These are phyloP conservation scores for Pseudohalonectria lignicola DNA, from an alignment of 2,329 filamentous ascomycete species.

Conservation along the genomic window DNA sequence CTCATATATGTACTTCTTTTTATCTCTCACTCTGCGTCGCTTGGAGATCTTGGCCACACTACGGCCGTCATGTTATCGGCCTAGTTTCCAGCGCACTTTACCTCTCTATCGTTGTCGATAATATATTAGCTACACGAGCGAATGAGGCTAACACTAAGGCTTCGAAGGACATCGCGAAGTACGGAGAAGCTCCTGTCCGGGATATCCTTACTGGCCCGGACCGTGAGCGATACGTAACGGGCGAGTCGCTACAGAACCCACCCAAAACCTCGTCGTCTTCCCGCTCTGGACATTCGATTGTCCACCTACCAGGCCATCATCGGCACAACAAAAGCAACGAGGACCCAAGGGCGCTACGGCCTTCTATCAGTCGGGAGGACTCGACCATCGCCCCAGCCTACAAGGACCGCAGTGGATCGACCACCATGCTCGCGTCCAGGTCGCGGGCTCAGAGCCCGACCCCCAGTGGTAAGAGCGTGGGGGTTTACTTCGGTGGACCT, in stretches of 20 bases:
- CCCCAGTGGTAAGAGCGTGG: conserved; percentile 56
- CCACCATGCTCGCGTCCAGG: conserved; percentile 30
- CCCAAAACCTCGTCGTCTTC: conserved; percentile 54
- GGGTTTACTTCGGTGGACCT: conserved; percentile 26
- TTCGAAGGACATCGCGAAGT: conserved; percentile 60
- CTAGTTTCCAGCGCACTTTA: too few relatives aligned
- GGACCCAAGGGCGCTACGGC: conserved; percentile 54
- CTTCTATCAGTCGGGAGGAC: conserved; percentile 68
- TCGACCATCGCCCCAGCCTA: conserved; percentile 39
- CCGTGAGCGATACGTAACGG: conserved; percentile 52
- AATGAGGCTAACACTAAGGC: too few relatives aligned
- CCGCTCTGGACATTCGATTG: conserved; percentile 46
- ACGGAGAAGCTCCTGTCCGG: conserved; percentile 68
- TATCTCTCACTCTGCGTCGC: too few relatives aligned
- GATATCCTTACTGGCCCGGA: conserved; percentile 59
- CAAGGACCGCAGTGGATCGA: conserved; percentile 42
- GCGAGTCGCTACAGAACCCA: conserved; percentile 31
- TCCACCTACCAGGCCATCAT: conserved; percentile 52
- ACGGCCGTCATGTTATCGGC: too few relatives aligned
- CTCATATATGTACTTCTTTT: too few relatives aligned
- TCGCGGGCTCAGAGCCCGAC: conserved; percentile 71
- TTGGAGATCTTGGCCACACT: too few relatives aligned
- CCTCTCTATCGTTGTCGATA: too few relatives aligned
- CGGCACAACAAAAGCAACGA: conserved; percentile 63
- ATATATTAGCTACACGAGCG: too few relatives aligned